Base-by-base conservation (phyloP, 106 monocot genomes). In the Acorus gramineus region DNA sequence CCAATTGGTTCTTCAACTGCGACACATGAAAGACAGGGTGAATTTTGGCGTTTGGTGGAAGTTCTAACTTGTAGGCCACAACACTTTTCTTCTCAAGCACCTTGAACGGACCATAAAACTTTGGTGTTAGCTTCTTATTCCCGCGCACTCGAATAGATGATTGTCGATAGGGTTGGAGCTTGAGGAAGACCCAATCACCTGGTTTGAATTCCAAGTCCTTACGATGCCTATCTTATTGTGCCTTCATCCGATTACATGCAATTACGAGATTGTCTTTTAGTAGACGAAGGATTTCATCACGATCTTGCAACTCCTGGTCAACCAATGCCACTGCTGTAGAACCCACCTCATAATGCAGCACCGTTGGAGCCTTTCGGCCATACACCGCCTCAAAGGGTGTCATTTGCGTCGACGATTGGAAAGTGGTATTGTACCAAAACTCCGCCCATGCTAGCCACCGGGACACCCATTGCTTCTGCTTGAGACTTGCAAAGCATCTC, bases 1-100 rank as follows among this genome's bases (percentile, higher is more conserved):
- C 28, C 28, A 28, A 28, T 28, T 28, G 28, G 1, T 28, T 28
- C 1, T 28, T 28, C 28, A 28, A 1, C 28, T 28, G 28, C 1
- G 59, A 61, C 45, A 61, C 11, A 47, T 61, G 61, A 9, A 65
- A 65, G n/a, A 52, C 52, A 4, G 51, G 65, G 42, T 65, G 65
- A 43, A 53, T 65, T 11, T 53, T 52, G 4, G 52, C 3, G 6
- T 6, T 7, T 8, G 52, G 7, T 2, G 65, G 52, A 3, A 65
- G 10, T 8, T 52, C 65, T 4, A 65, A 42, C 14, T 44, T 14
- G 51, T 65, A 65, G 6, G 65, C 65, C 8, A 65, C 65, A 4
- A 53, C 3, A 7, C 65, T 51, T 3, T 42, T 42, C 28, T 42
- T 42, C 43, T 65, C 65, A 52, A 66, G 2, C 54, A 66, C 66